Evolutionary conservation across 148 eudicot genomes (phyloP).

Genomic region (Dianthus caryophyllus): DNA sequence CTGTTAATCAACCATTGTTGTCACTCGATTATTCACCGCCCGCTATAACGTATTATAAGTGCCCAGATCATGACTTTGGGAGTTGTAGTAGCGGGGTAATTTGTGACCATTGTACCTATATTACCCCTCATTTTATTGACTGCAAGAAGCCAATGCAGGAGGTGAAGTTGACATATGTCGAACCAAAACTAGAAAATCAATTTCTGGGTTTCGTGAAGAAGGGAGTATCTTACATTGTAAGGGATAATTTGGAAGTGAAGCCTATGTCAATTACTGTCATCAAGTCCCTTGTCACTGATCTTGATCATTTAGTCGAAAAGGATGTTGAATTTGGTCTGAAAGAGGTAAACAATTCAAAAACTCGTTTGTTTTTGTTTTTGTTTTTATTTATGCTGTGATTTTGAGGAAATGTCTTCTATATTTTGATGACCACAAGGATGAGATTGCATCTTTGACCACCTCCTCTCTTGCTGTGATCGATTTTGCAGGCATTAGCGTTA

Average conservation of each 20-base stretch:
- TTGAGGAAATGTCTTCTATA: no score
- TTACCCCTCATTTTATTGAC: no score
- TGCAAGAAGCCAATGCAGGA: no score
- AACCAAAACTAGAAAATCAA: neutral
- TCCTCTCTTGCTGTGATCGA: no score
- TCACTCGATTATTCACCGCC: neutral
- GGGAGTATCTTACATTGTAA: no score
- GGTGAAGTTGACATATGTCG: neutral
- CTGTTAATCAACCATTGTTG: slow-evolving; percentile 9
- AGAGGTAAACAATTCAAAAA: no score
- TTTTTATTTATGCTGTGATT: neutral
- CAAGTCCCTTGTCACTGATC: neutral
- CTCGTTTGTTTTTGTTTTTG: no score
- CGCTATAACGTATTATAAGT: neutral
- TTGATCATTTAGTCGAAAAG: slow-evolving; percentile 5
- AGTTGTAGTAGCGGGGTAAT: neutral
- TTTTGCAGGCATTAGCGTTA: no score
- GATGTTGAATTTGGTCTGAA: neutral
- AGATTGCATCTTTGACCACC: no score
- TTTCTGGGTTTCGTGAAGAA: no score
- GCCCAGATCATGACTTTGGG: neutral
- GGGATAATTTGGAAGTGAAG: neutral
- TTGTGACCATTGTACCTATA: no score
- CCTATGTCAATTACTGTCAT: neutral
- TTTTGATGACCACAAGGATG: no score